A percentile compares a stretch with the other conserved stretches of the same genome.
phyloP scores from a whole-genome alignment of 1,284 basidiomycete genomes.

The Rhodotorula sp. region DNA sequence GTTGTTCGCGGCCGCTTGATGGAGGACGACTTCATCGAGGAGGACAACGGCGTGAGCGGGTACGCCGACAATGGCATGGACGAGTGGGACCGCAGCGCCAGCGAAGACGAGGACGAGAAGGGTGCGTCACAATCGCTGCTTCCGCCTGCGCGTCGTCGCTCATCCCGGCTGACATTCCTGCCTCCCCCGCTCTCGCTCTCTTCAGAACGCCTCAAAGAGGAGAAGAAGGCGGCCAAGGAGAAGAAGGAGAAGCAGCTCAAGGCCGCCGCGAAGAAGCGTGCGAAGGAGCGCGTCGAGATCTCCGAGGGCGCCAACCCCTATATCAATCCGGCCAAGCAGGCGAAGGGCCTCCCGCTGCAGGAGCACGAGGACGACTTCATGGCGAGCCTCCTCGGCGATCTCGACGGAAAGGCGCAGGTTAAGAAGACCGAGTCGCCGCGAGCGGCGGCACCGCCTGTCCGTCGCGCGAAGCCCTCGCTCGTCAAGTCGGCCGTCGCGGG shows the following conservation, averaged over 20 bases:
- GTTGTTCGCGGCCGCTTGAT: slow-evolving; percentile 85
- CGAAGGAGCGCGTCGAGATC: slow-evolving; percentile 52
- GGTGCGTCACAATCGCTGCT: neutral
- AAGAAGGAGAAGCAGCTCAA: slow-evolving; percentile 36
- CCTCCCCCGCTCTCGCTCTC: neutral
- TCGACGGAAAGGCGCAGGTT: slow-evolving; percentile 56
- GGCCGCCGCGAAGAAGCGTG: slow-evolving; percentile 33
- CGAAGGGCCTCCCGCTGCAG: slow-evolving; percentile 48
- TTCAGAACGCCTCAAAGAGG: slow-evolving; percentile 22
- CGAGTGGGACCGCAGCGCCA: slow-evolving; percentile 67
- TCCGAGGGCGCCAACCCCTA: slow-evolving; percentile 52
- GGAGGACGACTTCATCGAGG: slow-evolving; percentile 90
- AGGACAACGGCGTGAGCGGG: slow-evolving; percentile 69
- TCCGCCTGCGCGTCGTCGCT: neutral
- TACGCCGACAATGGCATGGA: slow-evolving; percentile 97
- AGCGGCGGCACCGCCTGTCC: slow-evolving; percentile 11
- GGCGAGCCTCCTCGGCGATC: slow-evolving; percentile 68
- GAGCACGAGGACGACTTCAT: slow-evolving; percentile 85
- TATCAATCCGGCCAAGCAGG: slow-evolving; percentile 44
- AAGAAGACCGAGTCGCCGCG: slow-evolving; percentile 30
- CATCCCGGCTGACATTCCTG: neutral
- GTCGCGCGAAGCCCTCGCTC: slow-evolving; percentile 8
- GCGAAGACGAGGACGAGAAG: slow-evolving; percentile 45
- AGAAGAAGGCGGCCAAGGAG: slow-evolving; percentile 42
- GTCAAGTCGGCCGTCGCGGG: slow-evolving; percentile 18